These are phyloP conservation scores for Cladosporium austrohemisphaericum DNA, from an alignment of 2,329 filamentous ascomycete genomes.

Conservation along the genomic window DNA sequence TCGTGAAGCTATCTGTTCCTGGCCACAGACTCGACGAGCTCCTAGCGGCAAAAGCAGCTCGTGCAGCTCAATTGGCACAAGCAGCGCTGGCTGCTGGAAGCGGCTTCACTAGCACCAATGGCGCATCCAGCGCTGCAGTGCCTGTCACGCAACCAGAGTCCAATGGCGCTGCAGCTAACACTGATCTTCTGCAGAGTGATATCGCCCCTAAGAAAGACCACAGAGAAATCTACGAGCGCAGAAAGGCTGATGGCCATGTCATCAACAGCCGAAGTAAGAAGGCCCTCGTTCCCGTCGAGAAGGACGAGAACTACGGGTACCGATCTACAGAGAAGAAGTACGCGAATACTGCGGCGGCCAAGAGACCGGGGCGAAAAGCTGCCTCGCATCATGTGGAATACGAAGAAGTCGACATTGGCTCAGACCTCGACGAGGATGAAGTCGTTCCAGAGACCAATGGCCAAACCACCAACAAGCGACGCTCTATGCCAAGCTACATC, in stretches of 20 bases:
- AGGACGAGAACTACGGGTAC: conserved; percentile 32
- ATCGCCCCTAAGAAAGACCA: conserved; percentile 32
- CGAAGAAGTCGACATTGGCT: conserved; percentile 46
- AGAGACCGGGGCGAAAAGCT: conserved; percentile 16
- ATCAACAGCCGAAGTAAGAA: conserved; percentile 31
- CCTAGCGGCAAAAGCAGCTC: conserved; percentile 30
- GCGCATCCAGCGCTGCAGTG: background rate
- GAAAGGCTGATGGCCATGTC: conserved; percentile 25
- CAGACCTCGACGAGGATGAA: conserved; percentile 40
- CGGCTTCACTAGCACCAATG: conserved; percentile 24
- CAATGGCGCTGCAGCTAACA: conserved; percentile 11
- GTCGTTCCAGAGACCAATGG: background rate
- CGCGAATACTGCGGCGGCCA: background rate
- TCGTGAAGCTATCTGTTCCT: conserved; percentile 40
- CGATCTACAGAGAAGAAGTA: conserved; percentile 29
- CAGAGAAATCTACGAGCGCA: conserved; percentile 40
- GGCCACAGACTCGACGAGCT: conserved; percentile 37
- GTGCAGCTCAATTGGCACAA: conserved; percentile 22
- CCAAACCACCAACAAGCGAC: conserved; percentile 12
- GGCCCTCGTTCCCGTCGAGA: conserved; percentile 31
- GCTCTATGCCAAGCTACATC: conserved; percentile 37
- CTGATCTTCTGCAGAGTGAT: conserved; percentile 30
- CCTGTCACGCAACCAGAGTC: background rate
- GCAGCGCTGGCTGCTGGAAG: conserved; percentile 14
- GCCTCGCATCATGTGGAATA: conserved; percentile 30